Base-by-base conservation (phyloP, 305 asterid species). In the Withania somnifera region DNA sequence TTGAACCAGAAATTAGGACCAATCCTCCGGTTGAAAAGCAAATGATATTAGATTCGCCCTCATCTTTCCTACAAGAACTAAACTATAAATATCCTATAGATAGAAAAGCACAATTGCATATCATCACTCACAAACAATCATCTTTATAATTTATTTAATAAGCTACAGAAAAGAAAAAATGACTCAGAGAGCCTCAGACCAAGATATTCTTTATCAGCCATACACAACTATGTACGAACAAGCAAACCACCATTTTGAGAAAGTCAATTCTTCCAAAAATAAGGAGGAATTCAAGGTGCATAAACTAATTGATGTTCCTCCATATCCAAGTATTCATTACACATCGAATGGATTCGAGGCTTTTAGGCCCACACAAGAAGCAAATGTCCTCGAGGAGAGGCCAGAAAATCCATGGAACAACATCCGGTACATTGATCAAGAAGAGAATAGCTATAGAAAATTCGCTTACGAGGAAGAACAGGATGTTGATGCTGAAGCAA, bases 401-500 rank as follows among this genome's bases (percentile, higher is more conserved):
- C 78, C 32, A 71, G 78, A 71, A 9, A 24, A 71, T 71, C 8
- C 22, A 24, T 45, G 58, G 58, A 13, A 26, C 7, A 71, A 13
- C 20, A 45, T 22, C 34, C 38, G 11, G 24, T 71, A 45, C 7
- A 36, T 26, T 24, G 57, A 71, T 45, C 19, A 10, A 22, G 58
- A 45, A 24, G 79, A 71, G 8, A 45, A 45, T 14, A 45, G 79
- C 14, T 14, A 71, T 47, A 58, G 9, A 71, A 45, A 45, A 71
- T 24, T 45, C 28, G 24, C 22, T 0, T 71, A 45, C 3, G 58
- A 71, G 34, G 78, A 45, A 14, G 78, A 20, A 11, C 38, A 71
- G 2, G 75, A 64, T 45, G 24, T 71, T 24, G 86, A 89, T 58
- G 68, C 56, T 15, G 85, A 78, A 75, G 91, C 90, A 0, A 84